These are phyloP conservation scores for Buxus sempervirens DNA, from an alignment of 164 flowering plant genomes.

Conservation along the genomic window DNA sequence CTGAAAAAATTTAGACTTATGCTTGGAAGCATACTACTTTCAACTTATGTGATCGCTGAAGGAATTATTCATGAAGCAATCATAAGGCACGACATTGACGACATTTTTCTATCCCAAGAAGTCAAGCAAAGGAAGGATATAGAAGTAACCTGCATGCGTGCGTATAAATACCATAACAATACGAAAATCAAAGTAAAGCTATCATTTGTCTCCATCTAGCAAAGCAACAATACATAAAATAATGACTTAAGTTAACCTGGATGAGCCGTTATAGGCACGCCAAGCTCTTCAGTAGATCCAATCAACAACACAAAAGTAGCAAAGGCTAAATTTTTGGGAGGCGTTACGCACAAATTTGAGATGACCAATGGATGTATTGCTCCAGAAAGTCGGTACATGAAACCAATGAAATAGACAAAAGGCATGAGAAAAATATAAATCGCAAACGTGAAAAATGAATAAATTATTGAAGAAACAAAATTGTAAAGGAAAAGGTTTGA, in stretches of 20 bases:
- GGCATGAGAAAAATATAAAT: no score
- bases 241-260: no score
- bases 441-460: no score
- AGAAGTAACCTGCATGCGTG: conserved; percentile 67
- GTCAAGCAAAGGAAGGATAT: conserved; percentile 86
- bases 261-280: conserved; percentile 83
- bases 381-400: no score
- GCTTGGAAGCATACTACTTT: conserved; percentile 30
- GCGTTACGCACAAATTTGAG: conserved; percentile 61
- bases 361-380: conserved; percentile 72
- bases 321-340: conserved; percentile 74
- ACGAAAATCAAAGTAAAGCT: no score
- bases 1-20: background rate
- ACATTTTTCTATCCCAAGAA: conserved; percentile 94
- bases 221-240: conserved; percentile 11
- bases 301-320: conserved; percentile 95
- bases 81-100: conserved; percentile 93
- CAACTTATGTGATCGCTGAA: conserved; percentile 61
- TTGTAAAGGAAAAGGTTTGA: no score
- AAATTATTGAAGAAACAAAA: no score
- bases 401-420: no score
- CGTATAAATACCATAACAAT: conserved; percentile 7
- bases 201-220: background rate
- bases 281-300: no score
- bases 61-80: conserved; percentile 90